These are phyloP conservation scores for Kandelia obovata DNA, from an alignment of 345 rosid species.

Conservation along the genomic window DNA sequence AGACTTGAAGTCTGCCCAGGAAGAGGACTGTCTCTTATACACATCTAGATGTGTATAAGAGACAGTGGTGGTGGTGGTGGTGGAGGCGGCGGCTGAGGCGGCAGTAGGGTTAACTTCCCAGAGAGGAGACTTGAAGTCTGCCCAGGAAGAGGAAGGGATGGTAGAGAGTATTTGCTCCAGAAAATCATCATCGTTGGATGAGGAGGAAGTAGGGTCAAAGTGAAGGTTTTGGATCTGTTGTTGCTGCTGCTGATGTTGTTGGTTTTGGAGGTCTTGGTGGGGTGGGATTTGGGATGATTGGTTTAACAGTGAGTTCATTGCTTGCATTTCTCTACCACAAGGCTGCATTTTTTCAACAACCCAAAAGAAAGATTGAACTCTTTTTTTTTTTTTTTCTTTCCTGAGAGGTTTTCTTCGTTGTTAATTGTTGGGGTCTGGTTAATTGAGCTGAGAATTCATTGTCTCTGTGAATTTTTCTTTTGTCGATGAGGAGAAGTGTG, in stretches of 20 bases:
- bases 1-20: constrained; percentile 47
- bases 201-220: constrained; percentile 39
- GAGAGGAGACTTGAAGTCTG: constrained; percentile 34
- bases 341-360: constrained; percentile 27
- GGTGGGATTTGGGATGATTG: constrained; percentile 15
- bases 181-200: constrained; percentile 59
- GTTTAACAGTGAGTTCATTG: constrained; percentile 24
- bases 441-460: background rate
- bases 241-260: constrained; percentile 1
- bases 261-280: constrained; percentile 15
- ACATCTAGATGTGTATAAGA: too few relatives aligned
- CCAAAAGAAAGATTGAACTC: background rate
- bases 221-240: constrained; percentile 37
- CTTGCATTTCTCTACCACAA: constrained; percentile 47
- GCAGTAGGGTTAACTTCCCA: constrained; percentile 24
- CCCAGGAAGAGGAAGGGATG: constrained; percentile 56
- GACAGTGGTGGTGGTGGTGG: constrained; percentile 6
- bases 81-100: too few relatives aligned
- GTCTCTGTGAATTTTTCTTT: background rate
- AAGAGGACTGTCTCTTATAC: too few relatives aligned
- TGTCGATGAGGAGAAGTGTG: background rate
- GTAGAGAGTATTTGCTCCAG: constrained; percentile 78
- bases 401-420: too few relatives aligned
- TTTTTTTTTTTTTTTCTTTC: too few relatives aligned
- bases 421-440: background rate